These are phyloP conservation scores for Coniella vitis DNA, from an alignment of 2,329 filamentous ascomycete genomes.

Conservation along the genomic window DNA sequence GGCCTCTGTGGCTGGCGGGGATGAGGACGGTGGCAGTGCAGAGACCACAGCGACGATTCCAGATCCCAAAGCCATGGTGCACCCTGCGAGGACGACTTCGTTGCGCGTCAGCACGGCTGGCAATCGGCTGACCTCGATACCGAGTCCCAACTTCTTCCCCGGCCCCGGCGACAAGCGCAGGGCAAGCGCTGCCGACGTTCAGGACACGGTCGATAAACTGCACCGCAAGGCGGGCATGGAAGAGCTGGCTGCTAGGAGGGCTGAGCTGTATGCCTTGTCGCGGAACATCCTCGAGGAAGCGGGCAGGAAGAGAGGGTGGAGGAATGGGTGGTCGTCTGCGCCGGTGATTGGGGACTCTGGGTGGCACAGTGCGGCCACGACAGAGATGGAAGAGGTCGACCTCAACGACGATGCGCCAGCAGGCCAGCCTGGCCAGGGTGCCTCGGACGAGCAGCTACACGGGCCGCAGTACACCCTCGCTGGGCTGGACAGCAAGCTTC, in stretches of 20 bases:
- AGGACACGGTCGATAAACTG: slow-evolving; percentile 27
- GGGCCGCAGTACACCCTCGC: slow-evolving; percentile 23
- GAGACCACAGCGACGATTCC: slow-evolving; percentile 57
- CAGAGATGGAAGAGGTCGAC: slow-evolving; percentile 50
- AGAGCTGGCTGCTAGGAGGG: slow-evolving; percentile 74
- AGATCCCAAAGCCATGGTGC: slow-evolving; percentile 65
- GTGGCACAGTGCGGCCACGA: slow-evolving; percentile 19
- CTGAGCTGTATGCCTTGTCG: slow-evolving; percentile 74
- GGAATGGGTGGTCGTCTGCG: slow-evolving; percentile 64
- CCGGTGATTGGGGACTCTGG: slow-evolving; percentile 40
- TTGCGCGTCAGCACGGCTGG: slow-evolving; percentile 37
- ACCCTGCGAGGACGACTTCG: slow-evolving; percentile 59
- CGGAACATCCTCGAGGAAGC: slow-evolving; percentile 71
- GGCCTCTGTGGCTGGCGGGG: no score
- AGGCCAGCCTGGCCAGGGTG: slow-evolving; percentile 1
- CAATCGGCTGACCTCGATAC: slow-evolving; percentile 28
- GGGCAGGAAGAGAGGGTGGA: slow-evolving; percentile 68
- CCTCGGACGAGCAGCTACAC: slow-evolving; percentile 9
- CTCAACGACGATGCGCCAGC: slow-evolving; percentile 38
- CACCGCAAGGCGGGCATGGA: slow-evolving; percentile 60
- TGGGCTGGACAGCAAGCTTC: slow-evolving; percentile 49
- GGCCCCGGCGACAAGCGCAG: slow-evolving; percentile 33
- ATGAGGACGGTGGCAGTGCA: slow-evolving; percentile 32
- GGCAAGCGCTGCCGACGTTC: slow-evolving; percentile 29
- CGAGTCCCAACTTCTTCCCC: slow-evolving; percentile 49